A percentile compares a stretch with the other conserved stretches of the same genome.
Conservation (phyloP, 2,329 filamentous ascomycete species). For the Berkeleyomyces rouxiae region DNA sequence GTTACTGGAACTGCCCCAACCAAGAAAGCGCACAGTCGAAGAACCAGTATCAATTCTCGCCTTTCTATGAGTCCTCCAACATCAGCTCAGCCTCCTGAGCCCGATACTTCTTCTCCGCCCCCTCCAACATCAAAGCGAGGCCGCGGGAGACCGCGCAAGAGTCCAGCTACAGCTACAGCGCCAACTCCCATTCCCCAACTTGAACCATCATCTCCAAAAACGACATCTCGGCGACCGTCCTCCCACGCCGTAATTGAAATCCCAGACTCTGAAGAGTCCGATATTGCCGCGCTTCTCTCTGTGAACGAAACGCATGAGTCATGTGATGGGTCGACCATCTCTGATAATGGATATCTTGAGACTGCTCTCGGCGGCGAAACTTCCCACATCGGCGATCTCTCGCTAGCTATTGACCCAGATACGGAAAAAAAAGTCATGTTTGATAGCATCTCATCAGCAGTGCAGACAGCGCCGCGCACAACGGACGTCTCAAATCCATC, state of each 20-base stretch:
- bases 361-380: slow-evolving; percentile 14
- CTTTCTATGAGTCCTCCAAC: slow-evolving; percentile 9
- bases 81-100: slow-evolving; percentile 2
- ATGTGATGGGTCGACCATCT: slow-evolving; percentile 1
- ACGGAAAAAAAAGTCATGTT: slow-evolving; percentile 32
- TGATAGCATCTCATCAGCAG: slow-evolving; percentile 35
- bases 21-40: not conserved
- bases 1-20: not conserved
- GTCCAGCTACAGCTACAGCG: not conserved
- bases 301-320: not conserved
- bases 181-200: not conserved
- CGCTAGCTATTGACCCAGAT: slow-evolving; percentile 24
- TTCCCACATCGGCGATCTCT: slow-evolving; percentile 30
- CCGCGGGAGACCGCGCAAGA: slow-evolving; percentile 16
- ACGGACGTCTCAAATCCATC: slow-evolving; percentile 37
- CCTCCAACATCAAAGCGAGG: slow-evolving; percentile 19
- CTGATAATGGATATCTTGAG: slow-evolving; percentile 8
- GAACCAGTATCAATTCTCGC: not conserved
- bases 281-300: not conserved
- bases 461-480: slow-evolving; percentile 34
- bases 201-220: not conserved
- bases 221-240: not conserved
- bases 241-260: slow-evolving; percentile 11
- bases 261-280: slow-evolving; percentile 11
- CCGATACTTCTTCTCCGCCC: not conserved